Evolutionary conservation across 106 monocot species (phyloP).

Genomic region (Gastrodia elata): DNA sequence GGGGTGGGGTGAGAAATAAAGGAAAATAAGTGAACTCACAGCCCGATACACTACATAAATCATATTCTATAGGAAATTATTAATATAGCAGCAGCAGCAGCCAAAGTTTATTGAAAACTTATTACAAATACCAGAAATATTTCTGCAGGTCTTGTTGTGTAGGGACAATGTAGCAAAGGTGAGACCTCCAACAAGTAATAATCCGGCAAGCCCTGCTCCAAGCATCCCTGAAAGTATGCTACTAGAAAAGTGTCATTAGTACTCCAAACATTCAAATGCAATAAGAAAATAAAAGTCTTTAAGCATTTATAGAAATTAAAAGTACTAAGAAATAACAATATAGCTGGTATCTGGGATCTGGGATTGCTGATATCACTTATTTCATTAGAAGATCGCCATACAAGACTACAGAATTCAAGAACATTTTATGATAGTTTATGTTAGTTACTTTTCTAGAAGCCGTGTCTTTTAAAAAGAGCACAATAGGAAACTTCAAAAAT

Average conservation of each 20-base stretch:
- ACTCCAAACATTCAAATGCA: constrained; percentile 28
- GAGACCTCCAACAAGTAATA: constrained; percentile 55
- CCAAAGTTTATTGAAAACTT: neutral
- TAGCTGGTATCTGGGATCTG: neutral
- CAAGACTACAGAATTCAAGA: neutral
- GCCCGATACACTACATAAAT: neutral
- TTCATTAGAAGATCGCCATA: neutral
- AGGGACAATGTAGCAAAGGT: constrained; percentile 73
- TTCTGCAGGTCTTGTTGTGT: constrained; percentile 33
- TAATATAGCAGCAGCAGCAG: neutral
- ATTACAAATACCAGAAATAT: constrained; percentile 24
- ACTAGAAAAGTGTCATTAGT: constrained; percentile 57
- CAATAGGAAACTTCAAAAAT: too few species aligned
- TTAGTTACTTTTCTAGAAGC: neutral
- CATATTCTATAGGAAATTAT: neutral
- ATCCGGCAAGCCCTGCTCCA: constrained; percentile 73
- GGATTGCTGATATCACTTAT: neutral
- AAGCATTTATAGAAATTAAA: neutral
- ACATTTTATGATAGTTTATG: neutral
- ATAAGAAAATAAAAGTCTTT: neutral
- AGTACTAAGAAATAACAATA: neutral
- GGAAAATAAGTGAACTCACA: neutral
- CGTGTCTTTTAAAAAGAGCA: neutral
- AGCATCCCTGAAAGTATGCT: constrained; percentile 76
- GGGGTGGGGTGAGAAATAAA: neutral